Percentiles rank a stretch among this genome's conserved stretches.
These are phyloP conservation scores for Gonapodya sp. DNA, from an alignment of 192 early-diverging fungal genomes.

Conservation along the genomic window DNA sequence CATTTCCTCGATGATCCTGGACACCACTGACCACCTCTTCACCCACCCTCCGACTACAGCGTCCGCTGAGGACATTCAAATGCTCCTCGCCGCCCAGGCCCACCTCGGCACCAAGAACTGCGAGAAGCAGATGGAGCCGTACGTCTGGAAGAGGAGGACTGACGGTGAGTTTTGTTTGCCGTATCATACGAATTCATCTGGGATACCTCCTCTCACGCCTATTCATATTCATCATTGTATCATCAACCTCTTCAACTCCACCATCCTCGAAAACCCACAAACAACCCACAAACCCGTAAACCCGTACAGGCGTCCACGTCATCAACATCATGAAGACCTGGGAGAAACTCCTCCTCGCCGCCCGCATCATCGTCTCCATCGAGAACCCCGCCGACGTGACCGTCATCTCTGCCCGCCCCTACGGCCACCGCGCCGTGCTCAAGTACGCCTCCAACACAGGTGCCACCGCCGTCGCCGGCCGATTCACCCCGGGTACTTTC, in stretches of 20 bases:
- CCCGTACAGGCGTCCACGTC: slow-evolving; percentile 93
- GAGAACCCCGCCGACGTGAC: slow-evolving; percentile 98
- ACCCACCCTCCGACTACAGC: too few species aligned
- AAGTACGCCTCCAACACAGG: slow-evolving; percentile 99
- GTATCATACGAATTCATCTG: not conserved
- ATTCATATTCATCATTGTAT: not conserved
- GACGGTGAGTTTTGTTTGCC: slow-evolving; percentile 56
- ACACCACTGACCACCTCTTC: too few species aligned
- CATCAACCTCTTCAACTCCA: slow-evolving; percentile 2
- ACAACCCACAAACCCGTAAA: not conserved
- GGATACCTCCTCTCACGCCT: not conserved
- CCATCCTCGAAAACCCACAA: not conserved
- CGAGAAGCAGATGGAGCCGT: slow-evolving; percentile 86
- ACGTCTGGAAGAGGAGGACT: slow-evolving; percentile 93
- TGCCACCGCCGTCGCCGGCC: slow-evolving; percentile 97
- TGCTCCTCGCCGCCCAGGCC: slow-evolving; percentile 89
- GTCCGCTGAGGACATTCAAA: slow-evolving; percentile 89
- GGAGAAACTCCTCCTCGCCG: slow-evolving; percentile 98
- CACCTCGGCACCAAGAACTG: slow-evolving; percentile 99
- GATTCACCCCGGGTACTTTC: slow-evolving; percentile 99
- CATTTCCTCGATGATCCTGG: too few species aligned
- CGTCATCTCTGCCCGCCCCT: slow-evolving; percentile 93
- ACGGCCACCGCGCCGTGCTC: slow-evolving; percentile 96
- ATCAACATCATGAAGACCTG: slow-evolving; percentile 99
- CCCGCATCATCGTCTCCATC: slow-evolving; percentile 95